Conservation (phyloP, 345 rosid genomes). For the Zanthoxylum bungeanum region DNA sequence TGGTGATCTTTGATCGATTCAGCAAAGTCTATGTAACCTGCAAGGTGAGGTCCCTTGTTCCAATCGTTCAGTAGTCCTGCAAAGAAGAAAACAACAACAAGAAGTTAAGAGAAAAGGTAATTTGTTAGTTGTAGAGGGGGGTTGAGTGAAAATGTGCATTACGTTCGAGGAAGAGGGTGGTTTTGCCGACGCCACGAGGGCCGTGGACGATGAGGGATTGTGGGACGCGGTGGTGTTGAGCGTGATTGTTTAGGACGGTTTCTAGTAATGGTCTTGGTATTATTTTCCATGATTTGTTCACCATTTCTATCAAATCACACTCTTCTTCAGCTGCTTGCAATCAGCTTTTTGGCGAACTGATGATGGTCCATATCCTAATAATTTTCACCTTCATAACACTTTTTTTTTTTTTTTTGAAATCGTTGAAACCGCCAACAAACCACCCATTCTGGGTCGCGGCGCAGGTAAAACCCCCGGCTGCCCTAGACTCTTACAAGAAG, state of each 20-base stretch:
- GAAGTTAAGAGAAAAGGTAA: too few relatives aligned
- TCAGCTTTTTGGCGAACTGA: too few relatives aligned
- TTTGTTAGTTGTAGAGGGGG: neutral
- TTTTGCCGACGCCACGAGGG: slow-evolving; percentile 98
- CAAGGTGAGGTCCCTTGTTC: slow-evolving; percentile 83
- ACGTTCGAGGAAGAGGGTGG: slow-evolving; percentile 90
- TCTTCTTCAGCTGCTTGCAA: too few relatives aligned
- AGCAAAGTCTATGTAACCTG: slow-evolving; percentile 91
- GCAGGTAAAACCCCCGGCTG: too few relatives aligned
- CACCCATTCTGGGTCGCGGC: too few relatives aligned
- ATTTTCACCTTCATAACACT: too few relatives aligned
- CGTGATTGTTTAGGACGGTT: slow-evolving; percentile 84
- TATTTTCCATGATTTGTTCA: slow-evolving; percentile 81
- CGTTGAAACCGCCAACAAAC: too few relatives aligned
- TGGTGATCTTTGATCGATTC: slow-evolving; percentile 74
- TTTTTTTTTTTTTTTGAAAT: too few relatives aligned
- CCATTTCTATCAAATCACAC: too few relatives aligned
- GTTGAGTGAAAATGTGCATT: neutral
- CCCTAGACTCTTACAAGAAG: too few relatives aligned
- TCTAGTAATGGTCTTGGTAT: slow-evolving; percentile 82
- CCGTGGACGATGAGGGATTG: slow-evolving; percentile 96
- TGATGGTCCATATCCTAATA: too few relatives aligned
- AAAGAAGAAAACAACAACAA: neutral
- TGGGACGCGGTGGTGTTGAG: slow-evolving; percentile 90
- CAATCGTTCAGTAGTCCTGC: slow-evolving; percentile 77